Conservation (phyloP, 2,329 filamentous ascomycete genomes). For the Fusarium dlaminii region DNA sequence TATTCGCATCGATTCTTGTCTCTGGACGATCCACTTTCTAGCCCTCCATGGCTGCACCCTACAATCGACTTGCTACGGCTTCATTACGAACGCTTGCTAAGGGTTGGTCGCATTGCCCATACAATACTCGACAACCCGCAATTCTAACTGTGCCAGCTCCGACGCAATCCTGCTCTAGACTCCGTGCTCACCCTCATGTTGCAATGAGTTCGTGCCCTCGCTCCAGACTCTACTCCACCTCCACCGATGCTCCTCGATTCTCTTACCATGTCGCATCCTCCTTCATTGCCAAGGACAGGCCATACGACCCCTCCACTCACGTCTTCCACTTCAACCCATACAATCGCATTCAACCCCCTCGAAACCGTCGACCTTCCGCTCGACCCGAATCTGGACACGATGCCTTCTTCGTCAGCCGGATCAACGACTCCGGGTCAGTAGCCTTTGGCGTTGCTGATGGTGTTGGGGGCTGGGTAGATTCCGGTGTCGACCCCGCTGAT, state of each 20-base stretch:
- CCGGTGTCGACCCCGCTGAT: conserved; percentile 91
- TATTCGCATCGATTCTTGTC: conserved; percentile 14
- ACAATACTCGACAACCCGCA: background rate
- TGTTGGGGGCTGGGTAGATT: conserved; percentile 94
- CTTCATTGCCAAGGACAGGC: conserved; percentile 76
- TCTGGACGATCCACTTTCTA: conserved; percentile 19
- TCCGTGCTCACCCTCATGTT: conserved; percentile 10
- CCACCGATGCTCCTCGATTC: conserved; percentile 53
- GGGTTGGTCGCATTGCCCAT: conserved; percentile 23
- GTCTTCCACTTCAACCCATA: conserved; percentile 78
- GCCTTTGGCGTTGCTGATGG: conserved; percentile 93
- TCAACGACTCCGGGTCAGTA: conserved; percentile 77
- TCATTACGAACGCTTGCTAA: conserved; percentile 37
- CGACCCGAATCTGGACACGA: conserved; percentile 89
- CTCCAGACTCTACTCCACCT: conserved; percentile 39
- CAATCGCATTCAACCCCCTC: conserved; percentile 64
- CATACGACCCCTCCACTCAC: conserved; percentile 74
- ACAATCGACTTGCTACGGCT: conserved; percentile 32
- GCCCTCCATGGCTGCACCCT: conserved; percentile 41
- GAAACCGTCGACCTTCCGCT: conserved; percentile 46
- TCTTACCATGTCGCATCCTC: conserved; percentile 78
- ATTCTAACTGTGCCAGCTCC: conserved; percentile 34
- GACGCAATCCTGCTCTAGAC: conserved; percentile 10
- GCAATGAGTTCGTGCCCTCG: conserved; percentile 29
- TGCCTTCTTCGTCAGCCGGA: conserved; percentile 88